Evolutionary conservation across 2,329 filamentous ascomycete genomes (phyloP).

Genomic region (Aspergillus fijiensis): DNA sequence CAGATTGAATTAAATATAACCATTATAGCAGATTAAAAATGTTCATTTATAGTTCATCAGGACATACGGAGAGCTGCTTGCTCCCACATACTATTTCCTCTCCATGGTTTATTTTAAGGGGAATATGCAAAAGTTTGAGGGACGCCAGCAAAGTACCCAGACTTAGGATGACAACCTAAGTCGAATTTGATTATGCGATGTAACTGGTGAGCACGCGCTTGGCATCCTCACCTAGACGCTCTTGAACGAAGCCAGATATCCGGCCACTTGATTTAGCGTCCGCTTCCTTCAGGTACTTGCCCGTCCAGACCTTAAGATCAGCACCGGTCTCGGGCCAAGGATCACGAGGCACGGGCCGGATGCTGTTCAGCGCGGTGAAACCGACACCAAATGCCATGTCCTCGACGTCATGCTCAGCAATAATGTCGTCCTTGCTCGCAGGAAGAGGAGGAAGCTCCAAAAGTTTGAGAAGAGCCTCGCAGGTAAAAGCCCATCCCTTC

Average conservation of each 20-base stretch:
- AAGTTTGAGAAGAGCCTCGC: slow-evolving; percentile 82
- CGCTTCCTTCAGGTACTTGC: slow-evolving; percentile 72
- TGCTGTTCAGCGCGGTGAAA: slow-evolving; percentile 91
- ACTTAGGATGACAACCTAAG: neutral
- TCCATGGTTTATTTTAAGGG: slow-evolving; percentile 2
- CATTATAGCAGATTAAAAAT: slow-evolving; percentile 3
- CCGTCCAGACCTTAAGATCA: slow-evolving; percentile 79
- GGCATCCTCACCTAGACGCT: slow-evolving; percentile 65
- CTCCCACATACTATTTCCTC: neutral
- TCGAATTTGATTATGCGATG: slow-evolving; percentile 34
- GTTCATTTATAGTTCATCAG: slow-evolving; percentile 15
- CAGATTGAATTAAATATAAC: neutral
- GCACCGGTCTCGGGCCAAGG: slow-evolving; percentile 83
- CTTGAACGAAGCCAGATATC: slow-evolving; percentile 68
- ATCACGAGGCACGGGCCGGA: slow-evolving; percentile 71
- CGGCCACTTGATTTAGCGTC: slow-evolving; percentile 71
- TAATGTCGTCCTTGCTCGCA: slow-evolving; percentile 69
- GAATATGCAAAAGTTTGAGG: neutral
- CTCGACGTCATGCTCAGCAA: slow-evolving; percentile 87
- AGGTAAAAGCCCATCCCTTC: slow-evolving; percentile 89
- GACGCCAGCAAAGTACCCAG: neutral
- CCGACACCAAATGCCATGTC: slow-evolving; percentile 93
- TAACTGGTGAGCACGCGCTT: slow-evolving; percentile 50
- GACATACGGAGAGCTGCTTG: slow-evolving; percentile 9
- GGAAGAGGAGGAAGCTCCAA: slow-evolving; percentile 82